phyloP scores from a whole-genome alignment of 257 asterid genomes.

The Perilla frutescens region DNA sequence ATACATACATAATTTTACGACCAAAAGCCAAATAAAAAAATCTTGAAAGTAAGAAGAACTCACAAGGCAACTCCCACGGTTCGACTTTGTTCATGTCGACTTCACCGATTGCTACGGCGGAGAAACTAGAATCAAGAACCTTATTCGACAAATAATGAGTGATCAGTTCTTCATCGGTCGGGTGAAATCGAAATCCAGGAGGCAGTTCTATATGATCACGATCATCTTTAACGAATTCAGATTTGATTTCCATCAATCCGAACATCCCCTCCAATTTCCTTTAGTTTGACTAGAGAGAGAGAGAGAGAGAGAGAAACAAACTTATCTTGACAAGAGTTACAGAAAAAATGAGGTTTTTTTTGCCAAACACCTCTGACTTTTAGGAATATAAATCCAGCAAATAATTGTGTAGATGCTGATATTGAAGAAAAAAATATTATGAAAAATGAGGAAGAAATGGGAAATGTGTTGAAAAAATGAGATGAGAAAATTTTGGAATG shows the following conservation, averaged over 20 bases:
- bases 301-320: neutral
- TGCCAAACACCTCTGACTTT: too few species aligned
- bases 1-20: neutral
- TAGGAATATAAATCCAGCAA: neutral
- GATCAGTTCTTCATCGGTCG: constrained; percentile 79
- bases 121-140: constrained; percentile 51
- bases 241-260: constrained; percentile 45
- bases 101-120: constrained; percentile 67
- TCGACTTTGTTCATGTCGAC: constrained; percentile 83
- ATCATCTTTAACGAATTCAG: constrained; percentile 26
- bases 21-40: too few species aligned
- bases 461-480: constrained; percentile 19
- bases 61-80: constrained; percentile 87
- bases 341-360: too few species aligned
- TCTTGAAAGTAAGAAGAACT: neutral
- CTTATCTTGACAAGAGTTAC: too few species aligned
- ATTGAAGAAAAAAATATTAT: neutral
- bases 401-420: neutral
- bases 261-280: neutral
- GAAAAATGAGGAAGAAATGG: constrained; percentile 16
- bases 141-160: constrained; percentile 70
- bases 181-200: constrained; percentile 85
- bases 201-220: constrained; percentile 52
- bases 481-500: constrained; percentile 20
- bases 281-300: constrained; percentile 6